A percentile compares a stretch with the other conserved stretches of the same genome.
These are phyloP conservation scores for Singerocomus rubriflavus DNA, from an alignment of 1,284 basidiomycete species.

Conservation along the genomic window DNA sequence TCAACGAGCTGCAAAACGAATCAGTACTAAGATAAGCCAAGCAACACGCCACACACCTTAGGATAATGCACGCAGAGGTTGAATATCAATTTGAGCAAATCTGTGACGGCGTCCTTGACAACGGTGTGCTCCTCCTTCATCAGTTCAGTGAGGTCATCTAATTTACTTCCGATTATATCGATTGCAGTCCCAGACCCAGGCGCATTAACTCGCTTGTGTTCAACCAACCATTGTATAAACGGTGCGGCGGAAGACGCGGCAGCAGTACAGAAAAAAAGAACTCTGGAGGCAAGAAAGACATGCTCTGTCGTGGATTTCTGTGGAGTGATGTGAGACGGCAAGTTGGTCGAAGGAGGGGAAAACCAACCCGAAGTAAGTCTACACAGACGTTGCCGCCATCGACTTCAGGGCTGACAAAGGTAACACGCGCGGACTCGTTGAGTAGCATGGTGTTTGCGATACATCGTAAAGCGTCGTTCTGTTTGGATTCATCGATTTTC, in stretches of 20 bases:
- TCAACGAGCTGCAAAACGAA: constrained; percentile 40
- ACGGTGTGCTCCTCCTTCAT: constrained; percentile 50
- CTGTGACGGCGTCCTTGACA: constrained; percentile 68
- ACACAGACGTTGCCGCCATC: constrained; percentile 59
- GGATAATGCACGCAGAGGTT: constrained; percentile 74
- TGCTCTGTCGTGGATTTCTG: constrained; percentile 64
- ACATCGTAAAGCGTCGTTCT: constrained; percentile 66
- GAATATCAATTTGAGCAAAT: constrained; percentile 74
- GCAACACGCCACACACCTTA: constrained; percentile 36
- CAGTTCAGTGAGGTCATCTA: constrained; percentile 51
- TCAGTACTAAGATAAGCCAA: neutral
- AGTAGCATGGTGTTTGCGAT: constrained; percentile 75
- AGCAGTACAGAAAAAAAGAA: constrained; percentile 70
- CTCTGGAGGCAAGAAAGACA: constrained; percentile 71
- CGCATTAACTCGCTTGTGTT: constrained; percentile 44
- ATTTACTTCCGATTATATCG: constrained; percentile 57
- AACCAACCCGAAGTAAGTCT: constrained; percentile 58
- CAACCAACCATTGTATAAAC: constrained; percentile 58
- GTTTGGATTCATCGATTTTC: constrained; percentile 41
- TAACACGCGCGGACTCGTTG: constrained; percentile 56
- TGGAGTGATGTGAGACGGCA: constrained; percentile 3
- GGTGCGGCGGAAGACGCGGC: constrained; percentile 39
- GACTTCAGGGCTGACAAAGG: constrained; percentile 55
- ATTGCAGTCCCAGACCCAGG: constrained; percentile 50
- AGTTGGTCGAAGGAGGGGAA: neutral